These are phyloP conservation scores for Phytophthora pinifolia DNA, from an alignment of 352 stramenopile genomes.

Conservation along the genomic window DNA sequence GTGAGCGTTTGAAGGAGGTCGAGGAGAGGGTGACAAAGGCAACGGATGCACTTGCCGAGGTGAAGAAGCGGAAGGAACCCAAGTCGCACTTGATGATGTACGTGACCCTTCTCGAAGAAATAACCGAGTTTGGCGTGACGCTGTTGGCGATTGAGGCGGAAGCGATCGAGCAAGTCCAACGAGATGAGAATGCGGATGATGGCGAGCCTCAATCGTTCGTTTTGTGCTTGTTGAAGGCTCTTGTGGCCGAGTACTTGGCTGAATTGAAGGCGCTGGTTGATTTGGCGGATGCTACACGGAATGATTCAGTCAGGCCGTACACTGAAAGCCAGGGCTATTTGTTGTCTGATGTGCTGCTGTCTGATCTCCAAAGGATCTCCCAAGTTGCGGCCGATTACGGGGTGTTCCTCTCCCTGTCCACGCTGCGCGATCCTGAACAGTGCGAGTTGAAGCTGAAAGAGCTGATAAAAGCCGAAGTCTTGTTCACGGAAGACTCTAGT, in stretches of 20 bases:
- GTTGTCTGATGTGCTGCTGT: constrained; percentile 30
- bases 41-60: constrained; percentile 35
- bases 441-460: constrained; percentile 46
- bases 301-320: constrained; percentile 23
- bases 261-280: constrained; percentile 31
- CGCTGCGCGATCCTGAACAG: constrained; percentile 42
- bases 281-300: constrained; percentile 17
- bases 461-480: constrained; percentile 42
- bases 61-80: constrained; percentile 39
- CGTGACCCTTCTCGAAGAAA: constrained; percentile 54
- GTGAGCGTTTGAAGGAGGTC: constrained; percentile 12
- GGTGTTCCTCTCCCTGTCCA: constrained; percentile 56
- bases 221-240: constrained; percentile 37
- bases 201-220: constrained; percentile 23
- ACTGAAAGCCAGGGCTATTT: constrained; percentile 31
- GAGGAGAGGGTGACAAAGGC: constrained; percentile 16
- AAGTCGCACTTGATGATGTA: constrained; percentile 31
- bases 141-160: constrained; percentile 49
- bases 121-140: constrained; percentile 42
- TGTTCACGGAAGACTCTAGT: constrained; percentile 34
- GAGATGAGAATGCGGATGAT: background rate
- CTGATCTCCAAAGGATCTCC: constrained; percentile 47
- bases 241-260: constrained; percentile 32
- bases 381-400: constrained; percentile 50
- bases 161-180: background rate